Conservation (phyloP, 1,139 yeast genomes). For the Nakaseomyces sp. region DNA sequence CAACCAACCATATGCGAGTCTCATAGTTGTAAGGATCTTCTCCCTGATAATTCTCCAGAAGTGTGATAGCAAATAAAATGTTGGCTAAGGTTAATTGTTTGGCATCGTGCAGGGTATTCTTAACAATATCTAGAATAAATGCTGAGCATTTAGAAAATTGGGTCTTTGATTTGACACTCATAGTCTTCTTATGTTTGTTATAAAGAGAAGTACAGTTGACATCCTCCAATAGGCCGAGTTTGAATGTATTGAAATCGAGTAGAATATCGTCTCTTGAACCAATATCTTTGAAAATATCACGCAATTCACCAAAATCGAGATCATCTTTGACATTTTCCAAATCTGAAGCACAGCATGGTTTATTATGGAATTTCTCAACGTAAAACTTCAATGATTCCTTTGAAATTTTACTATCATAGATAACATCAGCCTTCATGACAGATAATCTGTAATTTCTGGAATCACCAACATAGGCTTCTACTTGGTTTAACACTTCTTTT, state of each 20-base stretch:
- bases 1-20: slow-evolving; percentile 48
- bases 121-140: slow-evolving; percentile 22
- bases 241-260: slow-evolving; percentile 23
- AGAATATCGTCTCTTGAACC: slow-evolving; percentile 13
- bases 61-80: slow-evolving; percentile 16
- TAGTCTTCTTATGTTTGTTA: slow-evolving; percentile 14
- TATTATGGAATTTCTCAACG: slow-evolving; percentile 24
- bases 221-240: slow-evolving; percentile 10
- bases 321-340: slow-evolving; percentile 13
- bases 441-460: slow-evolving; percentile 27
- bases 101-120: slow-evolving; percentile 10
- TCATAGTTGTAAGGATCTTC: slow-evolving; percentile 27
- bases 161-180: slow-evolving; percentile 21
- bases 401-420: slow-evolving; percentile 12
- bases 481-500: slow-evolving; percentile 13
- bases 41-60: slow-evolving; percentile 26
- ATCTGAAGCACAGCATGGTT: slow-evolving; percentile 29
- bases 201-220: slow-evolving; percentile 12
- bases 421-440: slow-evolving; percentile 22
- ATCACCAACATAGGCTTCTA: slow-evolving; percentile 17
- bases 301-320: slow-evolving; percentile 9
- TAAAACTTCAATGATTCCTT: slow-evolving; percentile 19
- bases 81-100: slow-evolving; percentile 13
- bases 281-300: slow-evolving; percentile 8
- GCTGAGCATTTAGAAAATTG: slow-evolving; percentile 26